Percentiles rank a stretch among this genome's conserved stretches.
Conservation (phyloP, 306 rosid species). For the Calophaca sinica region DNA sequence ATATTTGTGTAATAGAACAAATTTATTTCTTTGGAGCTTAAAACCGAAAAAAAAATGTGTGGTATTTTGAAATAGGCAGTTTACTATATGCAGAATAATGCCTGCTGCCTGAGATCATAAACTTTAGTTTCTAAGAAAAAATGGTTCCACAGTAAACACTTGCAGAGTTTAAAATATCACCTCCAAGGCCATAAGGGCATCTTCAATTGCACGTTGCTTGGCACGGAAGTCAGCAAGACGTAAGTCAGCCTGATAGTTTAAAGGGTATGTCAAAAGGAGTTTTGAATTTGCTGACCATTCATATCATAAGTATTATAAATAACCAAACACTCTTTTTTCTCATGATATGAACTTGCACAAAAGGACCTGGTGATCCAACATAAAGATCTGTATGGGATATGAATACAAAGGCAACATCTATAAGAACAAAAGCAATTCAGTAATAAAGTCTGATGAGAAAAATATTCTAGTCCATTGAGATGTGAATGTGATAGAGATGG, state of each 20-base stretch:
- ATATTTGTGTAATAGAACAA: slow-evolving; percentile 33
- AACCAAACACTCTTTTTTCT: slow-evolving; percentile 11
- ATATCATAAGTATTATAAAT: slow-evolving; percentile 11
- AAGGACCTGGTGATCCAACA: slow-evolving; percentile 24
- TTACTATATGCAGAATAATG: slow-evolving; percentile 11
- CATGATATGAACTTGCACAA: slow-evolving; percentile 1
- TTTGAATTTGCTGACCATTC: slow-evolving; percentile 8
- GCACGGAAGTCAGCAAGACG: slow-evolving; percentile 90
- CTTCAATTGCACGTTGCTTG: slow-evolving; percentile 97
- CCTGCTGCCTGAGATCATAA: slow-evolving; percentile 9
- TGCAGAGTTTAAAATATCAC: slow-evolving; percentile 53
- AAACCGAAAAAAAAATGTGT: background rate
- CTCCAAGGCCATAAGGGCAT: slow-evolving; percentile 93
- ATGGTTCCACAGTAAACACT: slow-evolving; percentile 8
- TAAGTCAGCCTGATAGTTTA: slow-evolving; percentile 78
- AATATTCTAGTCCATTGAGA: slow-evolving; percentile 14
- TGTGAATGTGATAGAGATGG: slow-evolving; percentile 14
- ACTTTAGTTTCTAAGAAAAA: background rate
- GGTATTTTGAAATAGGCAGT: slow-evolving; percentile 15
- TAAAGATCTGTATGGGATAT: slow-evolving; percentile 20
- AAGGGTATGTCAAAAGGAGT: slow-evolving; percentile 41
- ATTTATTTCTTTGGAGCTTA: slow-evolving; percentile 31
- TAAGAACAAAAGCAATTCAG: slow-evolving; percentile 9
- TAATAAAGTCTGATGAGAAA: slow-evolving; percentile 21
- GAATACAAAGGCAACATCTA: slow-evolving; percentile 31